Percentiles rank a stretch among this genome's conserved stretches.
Evolutionary conservation across 768 basidiomycete species (phyloP).

Genomic region (Serpula lacrymans): DNA sequence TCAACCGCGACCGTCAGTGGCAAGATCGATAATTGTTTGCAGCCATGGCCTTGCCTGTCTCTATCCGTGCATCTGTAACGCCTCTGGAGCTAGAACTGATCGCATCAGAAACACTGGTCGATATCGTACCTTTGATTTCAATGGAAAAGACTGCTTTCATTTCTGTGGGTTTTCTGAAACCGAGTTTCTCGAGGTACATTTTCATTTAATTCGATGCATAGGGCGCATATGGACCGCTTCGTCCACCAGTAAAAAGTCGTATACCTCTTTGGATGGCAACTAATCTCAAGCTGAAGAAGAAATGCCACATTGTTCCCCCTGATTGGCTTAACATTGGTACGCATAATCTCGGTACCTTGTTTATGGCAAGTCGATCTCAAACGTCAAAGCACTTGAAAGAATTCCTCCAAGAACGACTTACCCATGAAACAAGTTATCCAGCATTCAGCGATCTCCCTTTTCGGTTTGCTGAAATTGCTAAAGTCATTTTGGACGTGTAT

Average conservation of each 20-base stretch:
- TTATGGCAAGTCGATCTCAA: background rate
- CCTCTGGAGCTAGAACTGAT: conserved; percentile 88
- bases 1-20: conserved; percentile 8
- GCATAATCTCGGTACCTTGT: conserved; percentile 21
- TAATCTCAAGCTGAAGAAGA: conserved; percentile 91
- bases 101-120: conserved; percentile 79
- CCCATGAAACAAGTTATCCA: conserved; percentile 67
- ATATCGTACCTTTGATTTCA: conserved; percentile 82
- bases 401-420: conserved; percentile 70
- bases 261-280: conserved; percentile 98
- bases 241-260: conserved; percentile 77
- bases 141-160: conserved; percentile 93
- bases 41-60: conserved; percentile 73
- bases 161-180: conserved; percentile 42
- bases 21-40: conserved; percentile 6
- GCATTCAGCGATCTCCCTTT: conserved; percentile 82
- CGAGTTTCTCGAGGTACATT: background rate
- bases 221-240: conserved; percentile 92
- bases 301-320: conserved; percentile 89
- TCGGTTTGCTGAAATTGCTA: conserved; percentile 86
- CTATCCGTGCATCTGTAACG: conserved; percentile 67
- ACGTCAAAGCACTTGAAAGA: conserved; percentile 58
- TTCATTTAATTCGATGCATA: conserved; percentile 27
- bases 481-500: conserved; percentile 90
- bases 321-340: conserved; percentile 84